phyloP scores from a whole-genome alignment of 2,329 filamentous ascomycete species.

The Pyrenochaeta sp. region DNA sequence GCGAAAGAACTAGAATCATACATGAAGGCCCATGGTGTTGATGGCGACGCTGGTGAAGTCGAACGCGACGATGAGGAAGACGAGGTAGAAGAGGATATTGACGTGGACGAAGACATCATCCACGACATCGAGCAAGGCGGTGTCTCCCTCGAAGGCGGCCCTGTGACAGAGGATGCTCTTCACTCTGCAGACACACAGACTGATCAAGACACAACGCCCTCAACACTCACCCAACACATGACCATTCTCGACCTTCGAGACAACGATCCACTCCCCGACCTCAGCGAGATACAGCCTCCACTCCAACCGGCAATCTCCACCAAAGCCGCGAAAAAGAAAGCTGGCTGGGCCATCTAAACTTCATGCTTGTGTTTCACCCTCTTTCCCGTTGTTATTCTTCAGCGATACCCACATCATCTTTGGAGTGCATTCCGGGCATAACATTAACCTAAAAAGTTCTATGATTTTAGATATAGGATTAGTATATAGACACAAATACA shows the following conservation, averaged over 20 bases:
- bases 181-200: background rate
- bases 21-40: slow-evolving; percentile 75
- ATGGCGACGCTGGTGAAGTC: slow-evolving; percentile 58
- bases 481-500: background rate
- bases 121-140: slow-evolving; percentile 11
- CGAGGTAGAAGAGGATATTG: slow-evolving; percentile 29
- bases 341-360: slow-evolving; percentile 42
- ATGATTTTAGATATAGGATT: background rate
- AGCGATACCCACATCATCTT: slow-evolving; percentile 25
- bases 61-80: slow-evolving; percentile 33
- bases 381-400: slow-evolving; percentile 4
- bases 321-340: slow-evolving; percentile 48
- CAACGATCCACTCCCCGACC: slow-evolving; percentile 43
- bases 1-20: slow-evolving; percentile 91
- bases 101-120: slow-evolving; percentile 14
- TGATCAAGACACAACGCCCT: slow-evolving; percentile 9
- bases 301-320: slow-evolving; percentile 40
- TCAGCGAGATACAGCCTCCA: slow-evolving; percentile 39
- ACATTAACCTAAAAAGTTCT: background rate
- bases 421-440: background rate
- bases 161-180: slow-evolving; percentile 6
- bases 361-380: background rate
- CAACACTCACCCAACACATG: slow-evolving; percentile 40
- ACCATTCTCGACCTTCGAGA: slow-evolving; percentile 49
- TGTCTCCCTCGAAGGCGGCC: slow-evolving; percentile 9